These are phyloP conservation scores for Penicillium sp. DNA, from an alignment of 2,329 filamentous ascomycete species.

Conservation along the genomic window DNA sequence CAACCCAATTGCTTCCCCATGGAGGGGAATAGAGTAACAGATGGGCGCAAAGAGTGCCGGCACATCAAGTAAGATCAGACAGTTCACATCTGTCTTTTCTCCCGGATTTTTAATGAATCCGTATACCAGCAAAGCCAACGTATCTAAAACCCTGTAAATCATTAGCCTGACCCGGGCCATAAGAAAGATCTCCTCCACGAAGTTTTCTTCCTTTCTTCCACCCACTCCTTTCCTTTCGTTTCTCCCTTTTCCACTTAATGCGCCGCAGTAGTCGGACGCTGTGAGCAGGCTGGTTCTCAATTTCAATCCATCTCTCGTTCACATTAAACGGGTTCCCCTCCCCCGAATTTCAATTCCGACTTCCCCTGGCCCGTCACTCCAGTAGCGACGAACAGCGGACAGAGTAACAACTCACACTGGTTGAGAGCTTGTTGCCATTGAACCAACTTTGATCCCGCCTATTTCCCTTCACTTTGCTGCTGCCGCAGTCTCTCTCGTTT, in stretches of 20 bases:
- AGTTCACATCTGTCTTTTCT: not conserved
- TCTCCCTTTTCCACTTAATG: slow-evolving; percentile 25
- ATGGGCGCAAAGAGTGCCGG: not conserved
- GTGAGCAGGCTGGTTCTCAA: slow-evolving; percentile 36
- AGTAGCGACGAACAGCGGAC: slow-evolving; percentile 19
- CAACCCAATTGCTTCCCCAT: not conserved
- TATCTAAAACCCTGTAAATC: not conserved
- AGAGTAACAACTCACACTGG: slow-evolving; percentile 29
- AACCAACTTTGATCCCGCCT: not conserved
- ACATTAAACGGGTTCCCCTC: not conserved
- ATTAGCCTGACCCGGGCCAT: not conserved
- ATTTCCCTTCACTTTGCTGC: not conserved
- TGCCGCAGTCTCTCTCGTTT: slow-evolving; percentile 5
- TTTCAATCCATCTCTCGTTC: slow-evolving; percentile 7
- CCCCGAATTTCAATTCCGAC: slow-evolving; percentile 20
- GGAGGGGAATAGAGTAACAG: not conserved
- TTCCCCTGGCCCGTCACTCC: slow-evolving; percentile 21
- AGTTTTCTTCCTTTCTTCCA: slow-evolving; percentile 14
- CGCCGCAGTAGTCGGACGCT: slow-evolving; percentile 37
- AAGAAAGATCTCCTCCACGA: slow-evolving; percentile 5
- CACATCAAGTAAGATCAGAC: too few relatives aligned
- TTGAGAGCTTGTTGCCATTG: slow-evolving; percentile 29
- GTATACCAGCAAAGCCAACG: not conserved
- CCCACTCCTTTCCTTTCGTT: slow-evolving; percentile 18
- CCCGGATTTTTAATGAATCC: not conserved